These are phyloP conservation scores for Pelargonium citronellum DNA, from an alignment of 441 rosid genomes.

Conservation along the genomic window DNA sequence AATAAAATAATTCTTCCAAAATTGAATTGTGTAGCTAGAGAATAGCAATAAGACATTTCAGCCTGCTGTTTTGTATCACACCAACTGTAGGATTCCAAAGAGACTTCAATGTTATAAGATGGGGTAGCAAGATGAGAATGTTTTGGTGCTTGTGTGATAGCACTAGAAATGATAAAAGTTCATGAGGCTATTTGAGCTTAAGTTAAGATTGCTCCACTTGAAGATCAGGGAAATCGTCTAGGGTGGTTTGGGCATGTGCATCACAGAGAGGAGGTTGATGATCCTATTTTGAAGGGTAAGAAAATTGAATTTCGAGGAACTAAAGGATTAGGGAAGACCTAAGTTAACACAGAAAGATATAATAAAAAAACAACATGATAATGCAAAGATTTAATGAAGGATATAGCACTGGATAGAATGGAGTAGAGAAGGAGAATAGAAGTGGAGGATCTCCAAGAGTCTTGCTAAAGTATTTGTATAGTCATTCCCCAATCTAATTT, in stretches of 20 bases:
- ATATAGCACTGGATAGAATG: not conserved
- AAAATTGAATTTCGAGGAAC: not conserved
- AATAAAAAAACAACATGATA: not conserved
- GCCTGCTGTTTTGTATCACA: too few relatives aligned
- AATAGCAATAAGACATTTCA: too few relatives aligned
- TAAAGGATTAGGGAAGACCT: not conserved
- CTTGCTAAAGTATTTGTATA: not conserved
- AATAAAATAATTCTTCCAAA: too few relatives aligned
- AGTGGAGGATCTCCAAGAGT: not conserved
- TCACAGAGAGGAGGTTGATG: not conserved
- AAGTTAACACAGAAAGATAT: not conserved
- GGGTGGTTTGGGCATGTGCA: slow-evolving; percentile 1
- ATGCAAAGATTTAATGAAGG: not conserved
- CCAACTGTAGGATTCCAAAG: too few relatives aligned
- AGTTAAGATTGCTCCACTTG: not conserved
- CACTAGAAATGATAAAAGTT: too few relatives aligned
- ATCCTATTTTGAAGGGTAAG: not conserved
- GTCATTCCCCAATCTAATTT: not conserved
- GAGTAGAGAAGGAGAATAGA: not conserved
- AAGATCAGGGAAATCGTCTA: not conserved
- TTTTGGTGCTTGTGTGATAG: too few relatives aligned
- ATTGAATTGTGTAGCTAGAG: too few relatives aligned
- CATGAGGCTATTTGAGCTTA: not conserved
- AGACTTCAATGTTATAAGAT: too few relatives aligned
- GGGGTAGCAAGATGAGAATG: too few relatives aligned